Evolutionary conservation across 352 stramenopile genomes (phyloP).

Genomic region (Phytopythium vexans): DNA sequence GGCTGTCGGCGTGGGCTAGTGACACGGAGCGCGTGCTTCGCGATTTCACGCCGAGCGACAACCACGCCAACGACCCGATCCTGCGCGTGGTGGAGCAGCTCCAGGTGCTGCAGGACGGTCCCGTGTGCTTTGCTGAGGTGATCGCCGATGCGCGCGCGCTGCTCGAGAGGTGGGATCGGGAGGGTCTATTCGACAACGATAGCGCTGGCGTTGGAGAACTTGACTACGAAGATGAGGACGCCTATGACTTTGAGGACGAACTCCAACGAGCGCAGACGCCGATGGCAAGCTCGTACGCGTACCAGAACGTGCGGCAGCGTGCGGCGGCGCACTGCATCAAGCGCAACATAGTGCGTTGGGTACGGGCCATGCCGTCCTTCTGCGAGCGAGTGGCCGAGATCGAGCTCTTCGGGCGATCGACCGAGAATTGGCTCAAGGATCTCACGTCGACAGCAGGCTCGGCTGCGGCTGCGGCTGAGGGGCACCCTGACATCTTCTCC

Average conservation of each 20-base stretch:
- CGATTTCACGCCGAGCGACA: constrained; percentile 48
- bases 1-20: constrained; percentile 35
- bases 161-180: constrained; percentile 51
- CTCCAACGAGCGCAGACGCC: neutral
- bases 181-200: constrained; percentile 51
- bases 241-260: neutral
- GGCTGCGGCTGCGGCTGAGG: constrained; percentile 6
- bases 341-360: constrained; percentile 50
- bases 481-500: constrained; percentile 35
- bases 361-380: constrained; percentile 45
- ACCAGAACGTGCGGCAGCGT: constrained; percentile 52
- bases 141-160: constrained; percentile 42
- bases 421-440: constrained; percentile 43
- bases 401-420: constrained; percentile 58
- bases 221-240: constrained; percentile 19
- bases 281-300: constrained; percentile 43
- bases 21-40: constrained; percentile 32
- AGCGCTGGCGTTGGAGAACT: constrained; percentile 22
- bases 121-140: constrained; percentile 52
- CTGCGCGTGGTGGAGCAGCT: constrained; percentile 43
- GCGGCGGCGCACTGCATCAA: constrained; percentile 61
- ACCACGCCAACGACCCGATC: constrained; percentile 41
- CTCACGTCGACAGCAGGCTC: constrained; percentile 20
- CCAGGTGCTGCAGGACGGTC: constrained; percentile 53
- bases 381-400: constrained; percentile 57